phyloP scores from a whole-genome alignment of 495 filamentous ascomycete species.

The Trichocladium uniseriatum region DNA sequence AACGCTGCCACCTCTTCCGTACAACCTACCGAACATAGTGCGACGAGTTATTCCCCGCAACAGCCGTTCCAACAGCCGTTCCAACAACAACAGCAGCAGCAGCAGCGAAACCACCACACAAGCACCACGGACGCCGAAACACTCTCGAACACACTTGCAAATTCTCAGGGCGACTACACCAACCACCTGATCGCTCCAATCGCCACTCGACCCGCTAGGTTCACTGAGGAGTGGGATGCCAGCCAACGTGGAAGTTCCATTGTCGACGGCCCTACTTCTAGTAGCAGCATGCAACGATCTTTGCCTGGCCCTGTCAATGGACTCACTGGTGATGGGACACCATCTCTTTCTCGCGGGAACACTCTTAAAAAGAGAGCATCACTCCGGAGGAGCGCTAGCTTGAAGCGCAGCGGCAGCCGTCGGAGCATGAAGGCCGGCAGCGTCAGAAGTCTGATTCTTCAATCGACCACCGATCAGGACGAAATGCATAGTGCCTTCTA shows the following conservation, averaged over 20 bases:
- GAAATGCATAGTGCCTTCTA: conserved; percentile 78
- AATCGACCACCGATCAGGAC: conserved; percentile 51
- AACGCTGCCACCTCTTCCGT: conserved; percentile 10
- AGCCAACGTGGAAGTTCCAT: conserved; percentile 56
- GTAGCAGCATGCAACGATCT: conserved; percentile 40
- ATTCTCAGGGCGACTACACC: conserved; percentile 29
- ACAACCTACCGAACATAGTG: conserved; percentile 7
- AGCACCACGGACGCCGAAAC: conserved; percentile 30
- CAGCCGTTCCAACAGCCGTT: conserved; percentile 14
- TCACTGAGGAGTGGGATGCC: conserved; percentile 65
- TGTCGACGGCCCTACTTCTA: conserved; percentile 33
- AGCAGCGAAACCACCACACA: conserved; percentile 12
- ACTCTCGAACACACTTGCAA: conserved; percentile 34
- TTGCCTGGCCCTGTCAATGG: conserved; percentile 35
- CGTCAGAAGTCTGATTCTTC: conserved; percentile 63
- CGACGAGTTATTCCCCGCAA: conserved; percentile 16
- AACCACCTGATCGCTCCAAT: conserved; percentile 15
- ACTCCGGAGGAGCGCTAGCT: conserved; percentile 58
- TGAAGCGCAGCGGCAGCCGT: conserved; percentile 72
- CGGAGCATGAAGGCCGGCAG: conserved; percentile 71
- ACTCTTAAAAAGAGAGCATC: conserved; percentile 84
- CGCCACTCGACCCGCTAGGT: conserved; percentile 34
- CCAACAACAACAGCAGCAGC: conserved; percentile 2
- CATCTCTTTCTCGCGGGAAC: conserved; percentile 54
- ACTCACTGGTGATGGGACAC: conserved; percentile 23